Conservation (phyloP, 768 basidiomycete species). For the Hygrocybe punicea region DNA sequence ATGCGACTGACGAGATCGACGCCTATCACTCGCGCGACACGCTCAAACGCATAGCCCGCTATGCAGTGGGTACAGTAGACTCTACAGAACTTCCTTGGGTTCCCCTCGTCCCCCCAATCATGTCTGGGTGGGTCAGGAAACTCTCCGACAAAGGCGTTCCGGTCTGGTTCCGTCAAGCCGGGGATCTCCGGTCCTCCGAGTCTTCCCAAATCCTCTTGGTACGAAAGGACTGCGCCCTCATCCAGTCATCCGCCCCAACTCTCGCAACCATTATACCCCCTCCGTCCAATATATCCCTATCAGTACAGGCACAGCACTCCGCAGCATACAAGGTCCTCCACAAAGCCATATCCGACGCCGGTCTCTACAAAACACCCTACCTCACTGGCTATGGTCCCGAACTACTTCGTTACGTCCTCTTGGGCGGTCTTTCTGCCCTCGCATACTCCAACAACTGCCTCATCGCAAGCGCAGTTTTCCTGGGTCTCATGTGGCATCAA, state of each 20-base stretch:
- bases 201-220: conserved; percentile 65
- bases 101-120: conserved; percentile 82
- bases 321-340: conserved; percentile 80
- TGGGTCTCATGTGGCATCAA: conserved; percentile 95
- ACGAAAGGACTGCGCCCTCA: conserved; percentile 33
- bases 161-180: conserved; percentile 68
- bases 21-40: conserved; percentile 77
- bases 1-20: conserved; percentile 91
- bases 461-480: conserved; percentile 68
- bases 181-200: conserved; percentile 37
- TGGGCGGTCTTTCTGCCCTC: conserved; percentile 57
- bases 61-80: conserved; percentile 67
- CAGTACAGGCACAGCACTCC: conserved; percentile 64
- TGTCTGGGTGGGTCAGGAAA: conserved; percentile 75
- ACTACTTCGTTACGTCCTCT: conserved; percentile 67
- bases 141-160: conserved; percentile 31
- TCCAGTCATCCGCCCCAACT: conserved; percentile 32
- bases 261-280: conserved; percentile 50
- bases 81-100: conserved; percentile 59
- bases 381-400: conserved; percentile 89
- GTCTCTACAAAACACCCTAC: conserved; percentile 82
- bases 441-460: conserved; percentile 65
- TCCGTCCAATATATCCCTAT: conserved; percentile 51
- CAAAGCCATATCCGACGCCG: conserved; percentile 66
- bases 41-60: conserved; percentile 54